Base-by-base conservation (phyloP, 331 rosid species). In the Stylosanthes scabra region DNA sequence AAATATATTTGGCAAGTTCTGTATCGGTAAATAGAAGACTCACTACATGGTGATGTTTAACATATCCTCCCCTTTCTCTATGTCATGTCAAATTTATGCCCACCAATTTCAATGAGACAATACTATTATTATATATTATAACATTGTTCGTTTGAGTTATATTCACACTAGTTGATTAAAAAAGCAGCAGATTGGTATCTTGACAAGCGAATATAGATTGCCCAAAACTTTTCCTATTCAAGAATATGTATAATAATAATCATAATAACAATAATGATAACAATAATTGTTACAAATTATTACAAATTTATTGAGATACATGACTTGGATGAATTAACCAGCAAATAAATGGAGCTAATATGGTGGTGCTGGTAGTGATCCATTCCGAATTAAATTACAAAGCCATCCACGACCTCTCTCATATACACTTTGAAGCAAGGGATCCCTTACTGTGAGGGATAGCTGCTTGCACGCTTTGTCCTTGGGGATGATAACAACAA, bases 1-100 rank as follows among this genome's bases (percentile, higher is more conserved):
- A 63, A 91, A 89, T 80, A 95, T 95, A 74, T 95, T 95, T 81
- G 83, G 86, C 81, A 91, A 95, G 81, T 93, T 93, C 74, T 93
- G 98, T 75, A 93, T 93, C 42, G 98, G 97, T 70, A 90, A 93
- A 80, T 90, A 81, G 37, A 72, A 63, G 7, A 34, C 63, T 31
- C 27, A 28, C 12, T 31, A 34, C 49, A 20, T 28, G 61, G 13
- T 9, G 12, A 11, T 34, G 15, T 63, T 67, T 63, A 41, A 50
- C 58, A 57, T 34, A 27, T 58, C 59, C 10, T 8, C 46, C 1
- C 46, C 10, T 6, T 41, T 41, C 46, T 20, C 25, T 20, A 20
- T 1, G 25, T 20, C 25, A 20, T 20, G 25, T 20, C 6, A 16
- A 54, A 16, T 54, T 57, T 57, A 14, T 4, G 62, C 13, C 34